Percentiles rank a stretch among this genome's conserved stretches.
These are phyloP conservation scores for Pyrenula massariospora DNA, from an alignment of 495 filamentous ascomycete genomes.

Conservation along the genomic window DNA sequence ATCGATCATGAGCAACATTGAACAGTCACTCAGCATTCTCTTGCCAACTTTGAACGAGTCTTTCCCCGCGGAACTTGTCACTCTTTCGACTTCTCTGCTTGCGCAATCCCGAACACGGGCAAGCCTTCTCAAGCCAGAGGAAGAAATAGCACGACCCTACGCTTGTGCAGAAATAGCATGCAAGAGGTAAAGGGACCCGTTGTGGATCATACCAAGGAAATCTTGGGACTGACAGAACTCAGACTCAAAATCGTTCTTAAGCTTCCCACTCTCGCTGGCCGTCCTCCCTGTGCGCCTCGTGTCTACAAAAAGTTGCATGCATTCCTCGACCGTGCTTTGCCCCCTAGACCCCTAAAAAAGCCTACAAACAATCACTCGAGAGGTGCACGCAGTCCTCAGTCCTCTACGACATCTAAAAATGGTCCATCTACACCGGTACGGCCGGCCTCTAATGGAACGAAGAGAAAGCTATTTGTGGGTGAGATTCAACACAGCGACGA, in stretches of 20 bases:
- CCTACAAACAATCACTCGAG: conserved; percentile 18
- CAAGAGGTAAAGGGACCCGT: conserved; percentile 46
- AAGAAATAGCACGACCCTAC: conserved; percentile 78
- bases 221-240: background rate
- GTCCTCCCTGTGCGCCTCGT: conserved; percentile 71
- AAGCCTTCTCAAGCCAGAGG: conserved; percentile 67
- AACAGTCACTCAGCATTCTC: conserved; percentile 63
- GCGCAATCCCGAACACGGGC: conserved; percentile 78
- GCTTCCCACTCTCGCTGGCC: conserved; percentile 68
- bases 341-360: conserved; percentile 23
- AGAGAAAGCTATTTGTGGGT: conserved; percentile 14
- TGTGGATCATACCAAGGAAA: conserved; percentile 1
- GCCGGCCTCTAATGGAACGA: conserved; percentile 25
- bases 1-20: conserved; percentile 21
- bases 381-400: conserved; percentile 17
- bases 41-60: conserved; percentile 65
- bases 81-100: conserved; percentile 68
- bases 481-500: conserved; percentile 15
- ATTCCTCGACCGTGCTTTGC: conserved; percentile 65
- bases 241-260: conserved; percentile 76
- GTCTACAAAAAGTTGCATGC: conserved; percentile 75
- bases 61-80: conserved; percentile 61
- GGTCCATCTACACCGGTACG: conserved; percentile 9
- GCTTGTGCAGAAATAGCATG: conserved; percentile 90
- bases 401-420: conserved; percentile 25